Evolutionary conservation across 176 grass and related monocot genomes (phyloP), one percentile per base, ranked within the genome.

Genomic region (Carex cristatella): DNA sequence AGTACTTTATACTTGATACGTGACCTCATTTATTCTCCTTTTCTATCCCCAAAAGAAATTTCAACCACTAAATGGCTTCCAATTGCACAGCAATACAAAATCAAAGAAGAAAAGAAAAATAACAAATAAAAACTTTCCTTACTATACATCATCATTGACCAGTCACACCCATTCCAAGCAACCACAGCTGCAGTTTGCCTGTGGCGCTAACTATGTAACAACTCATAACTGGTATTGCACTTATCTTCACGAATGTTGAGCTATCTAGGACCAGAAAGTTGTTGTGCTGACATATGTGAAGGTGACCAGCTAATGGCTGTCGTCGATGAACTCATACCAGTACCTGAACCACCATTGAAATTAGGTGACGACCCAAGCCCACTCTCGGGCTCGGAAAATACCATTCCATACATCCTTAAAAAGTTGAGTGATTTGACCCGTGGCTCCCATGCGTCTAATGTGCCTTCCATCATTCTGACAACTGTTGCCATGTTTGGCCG

Each of bases 351-450:
- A 4, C 18, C 40, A 27, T 57, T 30, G 66, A 70, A 23, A 57
- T 54, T 76, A 19, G 59, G 85, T 6, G 55, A 57, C 54, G 78
- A 86, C 11, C 6, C 67, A 3, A 37, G 6, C 40, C 69, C 4
- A 53, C 57, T 67, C 31, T 28, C 32, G n/a, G 79, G 61, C 55
- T 37, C 66, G 30, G 49, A 65, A 69, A 85, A 84, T 7, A 83
- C 88, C 35, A 85, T 87, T n/a, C 95, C 93, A 59, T 98, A 98
- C 3, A 95, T 87, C 61, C 89, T 90, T 3, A 98, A 70, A 87
- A 95, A 98, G 55, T 89, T 92, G 30, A 98, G 93, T 8, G 87
- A 88, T 5, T 89, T 82, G 28, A 84, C 64, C 5, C 56, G 77
- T 7, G 95, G 95, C 69, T 94, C 88, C 83, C 73, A 86, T 0